Percentiles rank a stretch among this genome's conserved stretches.
These are phyloP conservation scores for Hyphodiscus sp. DNA, from an alignment of 2,329 filamentous ascomycete genomes.

Conservation along the genomic window DNA sequence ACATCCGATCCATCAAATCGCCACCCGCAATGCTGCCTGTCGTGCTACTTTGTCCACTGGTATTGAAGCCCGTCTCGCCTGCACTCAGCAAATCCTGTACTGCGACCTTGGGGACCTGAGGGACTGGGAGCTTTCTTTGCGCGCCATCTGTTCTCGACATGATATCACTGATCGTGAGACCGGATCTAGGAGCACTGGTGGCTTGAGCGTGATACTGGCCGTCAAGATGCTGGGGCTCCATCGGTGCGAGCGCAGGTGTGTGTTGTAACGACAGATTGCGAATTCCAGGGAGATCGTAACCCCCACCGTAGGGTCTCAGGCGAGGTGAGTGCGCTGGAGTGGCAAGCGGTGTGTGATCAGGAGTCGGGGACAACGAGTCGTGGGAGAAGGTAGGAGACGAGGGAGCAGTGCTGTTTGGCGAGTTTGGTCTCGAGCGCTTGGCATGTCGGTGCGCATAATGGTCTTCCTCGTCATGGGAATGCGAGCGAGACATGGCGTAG, in stretches of 20 bases:
- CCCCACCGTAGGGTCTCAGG: slow-evolving; percentile 63
- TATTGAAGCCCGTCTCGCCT: slow-evolving; percentile 49
- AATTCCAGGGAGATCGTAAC: slow-evolving; percentile 81
- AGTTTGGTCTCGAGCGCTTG: slow-evolving; percentile 89
- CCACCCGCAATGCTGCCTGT: slow-evolving; percentile 71
- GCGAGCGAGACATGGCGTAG: slow-evolving; percentile 91
- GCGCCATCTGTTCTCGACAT: slow-evolving; percentile 83
- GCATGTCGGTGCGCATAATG: slow-evolving; percentile 67
- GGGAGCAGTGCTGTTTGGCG: slow-evolving; percentile 89
- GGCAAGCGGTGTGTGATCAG: slow-evolving; percentile 96
- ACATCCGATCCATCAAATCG: slow-evolving; percentile 55
- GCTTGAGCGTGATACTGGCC: slow-evolving; percentile 41
- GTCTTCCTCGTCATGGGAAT: slow-evolving; percentile 76
- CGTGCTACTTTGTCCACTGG: slow-evolving; percentile 71
- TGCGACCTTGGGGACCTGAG: slow-evolving; percentile 82
- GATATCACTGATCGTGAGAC: slow-evolving; percentile 84
- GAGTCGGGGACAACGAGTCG: slow-evolving; percentile 89
- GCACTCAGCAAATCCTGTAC: slow-evolving; percentile 77
- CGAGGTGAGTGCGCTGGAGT: slow-evolving; percentile 94
- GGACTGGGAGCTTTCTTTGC: slow-evolving; percentile 84
- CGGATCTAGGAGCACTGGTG: slow-evolving; percentile 42
- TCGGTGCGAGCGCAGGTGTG: slow-evolving; percentile 59
- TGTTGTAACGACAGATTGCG: slow-evolving; percentile 64
- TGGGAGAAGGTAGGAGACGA: slow-evolving; percentile 96
- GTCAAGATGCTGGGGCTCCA: slow-evolving; percentile 44